These are phyloP conservation scores for Basidiobolus meristosporus DNA, from an alignment of 371 early-diverging fungal species.

Conservation along the genomic window DNA sequence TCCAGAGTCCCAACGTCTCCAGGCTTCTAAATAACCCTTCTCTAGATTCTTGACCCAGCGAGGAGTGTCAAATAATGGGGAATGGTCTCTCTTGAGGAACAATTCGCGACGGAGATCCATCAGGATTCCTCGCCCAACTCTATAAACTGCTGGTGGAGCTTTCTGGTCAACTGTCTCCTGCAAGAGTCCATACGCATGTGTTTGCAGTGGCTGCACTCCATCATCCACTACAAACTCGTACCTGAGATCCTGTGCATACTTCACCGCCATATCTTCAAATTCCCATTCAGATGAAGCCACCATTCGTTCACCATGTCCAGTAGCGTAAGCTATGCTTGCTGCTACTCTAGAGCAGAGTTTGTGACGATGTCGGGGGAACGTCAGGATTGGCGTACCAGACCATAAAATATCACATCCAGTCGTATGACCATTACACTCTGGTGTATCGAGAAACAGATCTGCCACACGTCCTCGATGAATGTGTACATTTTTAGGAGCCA, in stretches of 20 bases:
- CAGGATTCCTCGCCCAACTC: conserved; percentile 33
- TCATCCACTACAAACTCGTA: too few relatives aligned
- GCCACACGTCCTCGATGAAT: conserved; percentile 86
- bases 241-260: conserved; percentile 27
- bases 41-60: conserved; percentile 82
- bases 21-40: conserved; percentile 45
- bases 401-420: conserved; percentile 87
- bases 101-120: conserved; percentile 50
- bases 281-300: conserved; percentile 50
- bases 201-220: too few relatives aligned
- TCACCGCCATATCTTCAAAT: conserved; percentile 62
- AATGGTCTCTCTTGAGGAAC: conserved; percentile 52
- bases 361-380: conserved; percentile 73
- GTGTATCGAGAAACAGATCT: conserved; percentile 80
- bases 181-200: too few relatives aligned
- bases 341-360: conserved; percentile 86
- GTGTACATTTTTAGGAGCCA: conserved; percentile 81
- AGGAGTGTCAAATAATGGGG: conserved; percentile 67
- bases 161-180: too few relatives aligned
- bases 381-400: conserved; percentile 84
- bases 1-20: conserved; percentile 54
- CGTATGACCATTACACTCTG: conserved; percentile 89
- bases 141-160: too few relatives aligned
- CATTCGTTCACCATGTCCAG: conserved; percentile 70
- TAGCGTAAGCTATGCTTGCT: conserved; percentile 69